phyloP scores from a whole-genome alignment of 441 rosid species.

The Gossypium trilobum region DNA sequence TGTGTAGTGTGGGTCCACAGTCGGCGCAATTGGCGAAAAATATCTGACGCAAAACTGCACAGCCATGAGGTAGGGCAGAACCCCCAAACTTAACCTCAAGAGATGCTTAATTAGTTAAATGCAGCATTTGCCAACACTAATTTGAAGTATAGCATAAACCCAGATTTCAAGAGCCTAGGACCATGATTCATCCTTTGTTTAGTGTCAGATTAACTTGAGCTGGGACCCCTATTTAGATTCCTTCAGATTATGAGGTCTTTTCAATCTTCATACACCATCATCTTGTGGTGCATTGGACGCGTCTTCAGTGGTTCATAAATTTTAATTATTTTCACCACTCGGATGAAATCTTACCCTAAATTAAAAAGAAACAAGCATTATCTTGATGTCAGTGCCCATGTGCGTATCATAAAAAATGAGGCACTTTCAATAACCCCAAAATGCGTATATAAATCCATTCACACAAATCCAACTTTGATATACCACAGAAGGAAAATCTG shows the following conservation, averaged over 20 bases:
- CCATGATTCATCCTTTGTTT: background rate
- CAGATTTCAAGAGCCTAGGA: background rate
- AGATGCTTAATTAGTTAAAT: background rate
- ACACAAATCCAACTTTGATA: background rate
- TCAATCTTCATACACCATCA: background rate
- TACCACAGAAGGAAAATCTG: background rate
- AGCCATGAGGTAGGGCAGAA: background rate
- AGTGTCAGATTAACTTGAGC: background rate
- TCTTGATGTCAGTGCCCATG: background rate
- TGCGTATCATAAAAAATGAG: background rate
- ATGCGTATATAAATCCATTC: background rate
- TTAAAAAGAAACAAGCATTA: background rate
- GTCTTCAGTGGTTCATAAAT: background rate
- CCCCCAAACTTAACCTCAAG: background rate
- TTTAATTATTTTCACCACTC: background rate
- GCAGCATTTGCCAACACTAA: background rate
- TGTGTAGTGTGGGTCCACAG: background rate
- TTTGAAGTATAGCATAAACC: background rate
- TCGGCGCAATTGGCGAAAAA: slow-evolving; percentile 5
- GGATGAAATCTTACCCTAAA: background rate
- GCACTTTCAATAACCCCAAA: slow-evolving; percentile 4
- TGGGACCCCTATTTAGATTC: slow-evolving; percentile 6
- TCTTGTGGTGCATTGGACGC: background rate
- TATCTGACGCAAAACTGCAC: slow-evolving; percentile 4
- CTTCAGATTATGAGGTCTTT: background rate